These are phyloP conservation scores for Rhodotorula mucilaginosa DNA, from an alignment of 1,284 basidiomycete species.

Conservation along the genomic window DNA sequence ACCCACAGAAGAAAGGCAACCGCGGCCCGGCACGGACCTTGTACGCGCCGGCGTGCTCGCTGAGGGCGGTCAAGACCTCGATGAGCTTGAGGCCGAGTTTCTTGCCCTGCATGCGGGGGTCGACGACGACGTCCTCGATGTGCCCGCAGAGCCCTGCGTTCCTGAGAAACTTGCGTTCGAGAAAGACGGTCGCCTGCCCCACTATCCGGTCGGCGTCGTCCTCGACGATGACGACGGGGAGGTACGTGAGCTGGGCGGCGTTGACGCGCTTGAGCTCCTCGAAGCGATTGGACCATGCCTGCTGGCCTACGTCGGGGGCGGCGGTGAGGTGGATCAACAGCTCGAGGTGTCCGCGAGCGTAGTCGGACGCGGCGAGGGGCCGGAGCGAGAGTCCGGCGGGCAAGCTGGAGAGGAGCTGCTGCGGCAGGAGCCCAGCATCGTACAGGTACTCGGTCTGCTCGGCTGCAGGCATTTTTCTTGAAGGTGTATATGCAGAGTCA, in stretches of 20 bases:
- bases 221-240: constrained; percentile 77
- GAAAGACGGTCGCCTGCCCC: constrained; percentile 76
- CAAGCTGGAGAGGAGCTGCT: background rate
- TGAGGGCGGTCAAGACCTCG: constrained; percentile 59
- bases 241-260: constrained; percentile 65
- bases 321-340: constrained; percentile 78
- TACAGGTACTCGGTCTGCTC: constrained; percentile 6
- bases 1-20: constrained; percentile 38
- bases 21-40: constrained; percentile 35
- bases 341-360: constrained; percentile 74
- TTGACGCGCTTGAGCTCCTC: constrained; percentile 55
- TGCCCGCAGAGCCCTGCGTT: constrained; percentile 79
- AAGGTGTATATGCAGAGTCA: background rate
- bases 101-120: constrained; percentile 80
- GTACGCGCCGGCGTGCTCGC: constrained; percentile 50
- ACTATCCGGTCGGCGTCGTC: constrained; percentile 73
- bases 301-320: constrained; percentile 71
- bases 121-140: constrained; percentile 96
- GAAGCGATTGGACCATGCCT: constrained; percentile 69
- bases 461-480: constrained; percentile 6
- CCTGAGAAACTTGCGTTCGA: constrained; percentile 91
- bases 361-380: constrained; percentile 81
- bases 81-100: constrained; percentile 85
- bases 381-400: constrained; percentile 62
- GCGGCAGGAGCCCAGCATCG: constrained; percentile 3